phyloP scores from a whole-genome alignment of 108 stramenopile genomes.

The Cylindrotheca fusiformis region DNA sequence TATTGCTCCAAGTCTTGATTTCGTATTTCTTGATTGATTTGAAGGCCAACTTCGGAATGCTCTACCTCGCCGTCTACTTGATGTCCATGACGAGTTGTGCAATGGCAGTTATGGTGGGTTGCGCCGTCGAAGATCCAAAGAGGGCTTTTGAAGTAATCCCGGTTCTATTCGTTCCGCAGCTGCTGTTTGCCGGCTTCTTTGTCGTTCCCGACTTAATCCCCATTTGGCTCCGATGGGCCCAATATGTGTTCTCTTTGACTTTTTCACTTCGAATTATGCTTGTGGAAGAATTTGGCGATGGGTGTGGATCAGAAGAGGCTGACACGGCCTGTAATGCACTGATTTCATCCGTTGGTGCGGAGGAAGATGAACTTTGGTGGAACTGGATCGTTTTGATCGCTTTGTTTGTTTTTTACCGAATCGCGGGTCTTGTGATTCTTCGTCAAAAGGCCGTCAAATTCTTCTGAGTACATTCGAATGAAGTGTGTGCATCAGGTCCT shows the following conservation, averaged over 20 bases:
- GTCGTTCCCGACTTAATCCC: slow-evolving; percentile 62
- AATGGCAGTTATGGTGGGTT: slow-evolving; percentile 65
- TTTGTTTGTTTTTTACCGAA: slow-evolving; percentile 61
- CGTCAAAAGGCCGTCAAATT: slow-evolving; percentile 66
- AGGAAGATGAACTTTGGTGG: slow-evolving; percentile 37
- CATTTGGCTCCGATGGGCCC: slow-evolving; percentile 68
- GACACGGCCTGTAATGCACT: slow-evolving; percentile 13
- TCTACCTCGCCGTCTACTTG: slow-evolving; percentile 41
- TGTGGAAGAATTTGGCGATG: slow-evolving; percentile 56
- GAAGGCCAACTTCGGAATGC: slow-evolving; percentile 43
- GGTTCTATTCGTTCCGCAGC: slow-evolving; percentile 78
- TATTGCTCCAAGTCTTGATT: slow-evolving; percentile 39
- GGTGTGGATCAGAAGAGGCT: too few relatives aligned
- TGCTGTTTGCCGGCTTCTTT: slow-evolving; percentile 87
- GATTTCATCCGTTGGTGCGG: slow-evolving; percentile 11
- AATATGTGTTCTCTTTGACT: slow-evolving; percentile 67
- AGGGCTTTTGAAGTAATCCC: slow-evolving; percentile 70
- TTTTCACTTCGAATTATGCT: slow-evolving; percentile 65
- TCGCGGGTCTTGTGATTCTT: slow-evolving; percentile 45
- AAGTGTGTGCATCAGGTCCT: too few relatives aligned
- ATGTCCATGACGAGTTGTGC: slow-evolving; percentile 68
- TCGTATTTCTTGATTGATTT: slow-evolving; percentile 64
- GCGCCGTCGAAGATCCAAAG: slow-evolving; percentile 61
- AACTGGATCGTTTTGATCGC: slow-evolving; percentile 45
- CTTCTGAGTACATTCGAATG: too few relatives aligned